Percentiles rank a stretch among this genome's conserved stretches.
Conservation (phyloP, 495 filamentous ascomycete genomes). For the Penicillium macrosclerotiorum region DNA sequence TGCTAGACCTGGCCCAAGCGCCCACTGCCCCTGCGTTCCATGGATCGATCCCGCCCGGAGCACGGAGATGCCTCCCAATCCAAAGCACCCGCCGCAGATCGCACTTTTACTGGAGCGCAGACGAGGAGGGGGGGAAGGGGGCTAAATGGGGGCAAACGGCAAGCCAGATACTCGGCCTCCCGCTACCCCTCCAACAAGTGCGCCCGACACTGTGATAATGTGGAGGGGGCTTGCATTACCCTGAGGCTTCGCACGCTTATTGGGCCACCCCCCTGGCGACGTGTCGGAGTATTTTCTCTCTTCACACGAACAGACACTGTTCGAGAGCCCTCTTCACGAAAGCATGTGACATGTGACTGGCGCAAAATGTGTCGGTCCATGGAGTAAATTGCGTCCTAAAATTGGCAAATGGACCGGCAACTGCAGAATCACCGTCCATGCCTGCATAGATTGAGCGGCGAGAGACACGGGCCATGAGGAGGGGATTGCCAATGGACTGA, state of each 20-base stretch:
- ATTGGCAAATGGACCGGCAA: conserved; percentile 18
- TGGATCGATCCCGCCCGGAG: conserved; percentile 7
- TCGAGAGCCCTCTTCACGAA: no score
- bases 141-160: no score
- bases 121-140: no score
- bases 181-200: no score
- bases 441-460: no score
- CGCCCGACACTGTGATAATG: conserved; percentile 21
- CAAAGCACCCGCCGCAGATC: conserved; percentile 18
- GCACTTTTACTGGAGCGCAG: conserved; percentile 3
- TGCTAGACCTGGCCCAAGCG: conserved; percentile 3
- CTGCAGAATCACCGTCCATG: conserved; percentile 30
- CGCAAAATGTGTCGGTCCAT: conserved; percentile 3
- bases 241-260: conserved; percentile 4
- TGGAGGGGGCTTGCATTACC: conserved; percentile 26
- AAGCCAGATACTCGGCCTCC: no score
- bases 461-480: no score
- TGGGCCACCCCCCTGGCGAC: conserved; percentile 6
- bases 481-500: no score
- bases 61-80: conserved; percentile 18
- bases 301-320: background rate
- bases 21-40: conserved; percentile 11
- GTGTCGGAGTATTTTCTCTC: conserved; percentile 12
- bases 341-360: conserved; percentile 8
- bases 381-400: conserved; percentile 5